These are phyloP conservation scores for Bothriochloa decipiens DNA, from an alignment of 176 grass and related monocot genomes.

Conservation along the genomic window DNA sequence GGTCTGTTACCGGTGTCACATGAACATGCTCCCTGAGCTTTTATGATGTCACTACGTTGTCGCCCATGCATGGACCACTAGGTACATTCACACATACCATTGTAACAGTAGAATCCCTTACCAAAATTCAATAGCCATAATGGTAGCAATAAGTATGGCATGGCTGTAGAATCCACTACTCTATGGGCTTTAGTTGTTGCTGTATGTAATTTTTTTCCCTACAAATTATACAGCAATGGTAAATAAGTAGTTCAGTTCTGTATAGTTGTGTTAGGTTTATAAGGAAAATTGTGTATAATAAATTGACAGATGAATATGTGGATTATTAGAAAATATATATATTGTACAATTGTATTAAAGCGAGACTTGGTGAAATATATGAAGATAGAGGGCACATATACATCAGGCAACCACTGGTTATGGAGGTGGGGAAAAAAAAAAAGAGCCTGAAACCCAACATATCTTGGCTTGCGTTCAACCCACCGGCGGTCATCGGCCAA, in stretches of 20 bases:
- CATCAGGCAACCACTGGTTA: neutral
- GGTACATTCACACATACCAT: slow-evolving; percentile 36
- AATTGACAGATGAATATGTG: neutral
- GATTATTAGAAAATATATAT: neutral
- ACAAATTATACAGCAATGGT: neutral
- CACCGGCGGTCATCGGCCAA: neutral
- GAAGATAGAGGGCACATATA: neutral
- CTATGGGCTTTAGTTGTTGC: neutral
- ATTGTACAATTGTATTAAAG: neutral
- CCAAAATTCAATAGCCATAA: slow-evolving; percentile 34
- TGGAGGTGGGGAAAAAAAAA: neutral
- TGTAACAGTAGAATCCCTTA: neutral
- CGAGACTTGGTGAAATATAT: neutral
- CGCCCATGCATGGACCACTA: slow-evolving; percentile 41
- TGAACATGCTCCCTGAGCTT: slow-evolving; percentile 44
- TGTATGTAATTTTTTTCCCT: neutral
- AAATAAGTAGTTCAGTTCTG: neutral
- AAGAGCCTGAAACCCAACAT: neutral
- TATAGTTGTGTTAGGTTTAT: neutral
- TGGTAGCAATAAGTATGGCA: slow-evolving; percentile 25
- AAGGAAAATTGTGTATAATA: neutral
- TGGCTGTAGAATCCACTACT: neutral
- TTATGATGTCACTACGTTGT: slow-evolving; percentile 24
- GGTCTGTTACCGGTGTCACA: slow-evolving; percentile 60
- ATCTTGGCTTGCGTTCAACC: neutral